Percentiles rank a stretch among this genome's conserved stretches.
Conservation (phyloP, 352 stramenopile genomes). For the Pythium chondricola region DNA sequence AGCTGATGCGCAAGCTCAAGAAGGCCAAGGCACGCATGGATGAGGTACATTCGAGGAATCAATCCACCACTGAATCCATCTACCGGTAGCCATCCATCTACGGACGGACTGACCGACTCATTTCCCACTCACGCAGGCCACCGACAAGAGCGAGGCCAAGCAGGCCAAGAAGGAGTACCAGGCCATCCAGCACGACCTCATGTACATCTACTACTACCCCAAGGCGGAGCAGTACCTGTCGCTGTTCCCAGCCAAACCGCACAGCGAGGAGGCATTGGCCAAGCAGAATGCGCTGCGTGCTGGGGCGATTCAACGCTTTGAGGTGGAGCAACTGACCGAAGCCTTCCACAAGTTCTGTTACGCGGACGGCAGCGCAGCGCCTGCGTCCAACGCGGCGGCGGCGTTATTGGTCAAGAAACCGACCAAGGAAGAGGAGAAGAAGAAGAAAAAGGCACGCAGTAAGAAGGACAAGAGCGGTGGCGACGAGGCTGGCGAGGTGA, state of each 20-base stretch:
- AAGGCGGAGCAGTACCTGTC: conserved; percentile 66
- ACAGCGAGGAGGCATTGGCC: conserved; percentile 26
- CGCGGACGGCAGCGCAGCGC: conserved; percentile 31
- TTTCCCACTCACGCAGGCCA: no score
- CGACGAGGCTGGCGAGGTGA: conserved; percentile 8
- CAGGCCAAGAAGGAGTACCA: conserved; percentile 36
- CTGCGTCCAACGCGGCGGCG: conserved; percentile 19
- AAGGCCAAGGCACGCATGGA: conserved; percentile 46
- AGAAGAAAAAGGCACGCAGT: conserved; percentile 51
- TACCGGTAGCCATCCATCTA: no score
- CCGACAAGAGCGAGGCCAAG: conserved; percentile 31
- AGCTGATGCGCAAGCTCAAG: conserved; percentile 77
- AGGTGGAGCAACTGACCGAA: conserved; percentile 46
- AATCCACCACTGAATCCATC: no score
- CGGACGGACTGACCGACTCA: no score
- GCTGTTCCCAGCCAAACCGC: conserved; percentile 49
- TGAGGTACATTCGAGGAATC: conserved; percentile 21
- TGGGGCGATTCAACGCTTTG: conserved; percentile 41
- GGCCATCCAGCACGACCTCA: conserved; percentile 51
- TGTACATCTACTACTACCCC: conserved; percentile 83
- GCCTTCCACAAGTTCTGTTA: conserved; percentile 75
- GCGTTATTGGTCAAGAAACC: conserved; percentile 59
- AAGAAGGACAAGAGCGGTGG: conserved; percentile 37
- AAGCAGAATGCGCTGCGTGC: conserved; percentile 41
- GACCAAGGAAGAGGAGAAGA: conserved; percentile 60